Base-by-base conservation (phyloP, 768 basidiomycete genomes). In the Cystobasidium tubakii region DNA sequence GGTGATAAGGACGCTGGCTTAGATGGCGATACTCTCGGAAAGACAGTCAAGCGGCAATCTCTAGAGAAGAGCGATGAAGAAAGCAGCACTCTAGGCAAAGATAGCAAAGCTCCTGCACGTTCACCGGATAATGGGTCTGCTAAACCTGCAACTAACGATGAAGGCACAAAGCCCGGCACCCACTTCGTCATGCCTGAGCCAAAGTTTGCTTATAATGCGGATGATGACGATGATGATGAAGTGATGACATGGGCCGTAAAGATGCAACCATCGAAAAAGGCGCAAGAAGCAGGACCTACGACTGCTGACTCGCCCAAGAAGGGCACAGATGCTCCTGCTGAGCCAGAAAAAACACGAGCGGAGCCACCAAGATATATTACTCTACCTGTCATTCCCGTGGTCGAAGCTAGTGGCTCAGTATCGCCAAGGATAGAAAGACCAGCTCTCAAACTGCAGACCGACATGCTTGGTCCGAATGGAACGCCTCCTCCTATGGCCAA, bases 231-330 rank as follows among this genome's bases (percentile, higher is more conserved):
- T 27, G 74, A 72, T 43, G 74, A 63, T 23, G 74, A 71, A 1
- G 74, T 53, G 4, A 67, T 60, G 55, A 75, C 74, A 7, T 75
- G 74, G 74, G 74, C 74, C 2, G 66, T 74, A 3, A 72, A 67
- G 33, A 73, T 73, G 73, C 23, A 73, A 42, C 44, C 62, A 9
- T 42, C 73, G 2, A 73, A 73, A 33, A 54, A 25, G 6, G 31
- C 62, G 23, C 31, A 25, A 34, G 36, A 34, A 73, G 73, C 50
- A 36, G 46, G 66, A 23, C 65, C 53, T 44, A n/a, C 39, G 43
- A 34, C 42, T 9, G n/a, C 60, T 27, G 42, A 31, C 36, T 67
- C 55, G 31, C 33, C 23, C 27, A 36, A 21, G 9, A 42, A 62
- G 4, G 31, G 36, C 27, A 13, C 9, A 42, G 21, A 9, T 4